phyloP scores from a whole-genome alignment of 805 yeast genomes.

The Wickerhamomyces alni region DNA sequence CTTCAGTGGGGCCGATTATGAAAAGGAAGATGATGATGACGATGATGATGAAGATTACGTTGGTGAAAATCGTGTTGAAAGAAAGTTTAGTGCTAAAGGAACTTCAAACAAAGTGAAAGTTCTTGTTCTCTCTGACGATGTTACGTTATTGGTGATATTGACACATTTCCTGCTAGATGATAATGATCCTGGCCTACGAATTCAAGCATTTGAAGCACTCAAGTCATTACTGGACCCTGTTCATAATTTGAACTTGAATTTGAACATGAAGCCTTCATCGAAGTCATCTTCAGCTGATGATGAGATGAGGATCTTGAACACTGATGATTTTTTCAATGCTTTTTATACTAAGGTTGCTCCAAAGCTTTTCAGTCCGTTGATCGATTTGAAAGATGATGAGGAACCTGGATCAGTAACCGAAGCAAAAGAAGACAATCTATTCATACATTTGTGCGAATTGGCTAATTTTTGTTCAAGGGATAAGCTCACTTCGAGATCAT shows the following conservation, averaged over 20 bases:
- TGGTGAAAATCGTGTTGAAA: slow-evolving; percentile 11
- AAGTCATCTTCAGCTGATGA: slow-evolving; percentile 12
- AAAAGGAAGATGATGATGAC: not conserved
- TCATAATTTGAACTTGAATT: too few species aligned
- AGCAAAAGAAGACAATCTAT: slow-evolving; percentile 33
- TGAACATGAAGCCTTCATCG: too few species aligned
- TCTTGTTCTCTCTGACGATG: slow-evolving; percentile 41
- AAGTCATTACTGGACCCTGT: slow-evolving; percentile 58
- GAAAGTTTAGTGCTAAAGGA: not conserved
- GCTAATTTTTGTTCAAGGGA: slow-evolving; percentile 60
- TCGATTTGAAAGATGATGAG: slow-evolving; percentile 22
- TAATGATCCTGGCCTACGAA: slow-evolving; percentile 62
- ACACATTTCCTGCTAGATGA: slow-evolving; percentile 58
- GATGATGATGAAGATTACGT: slow-evolving; percentile 13
- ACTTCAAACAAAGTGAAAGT: slow-evolving; percentile 1
- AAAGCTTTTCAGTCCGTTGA: slow-evolving; percentile 42
- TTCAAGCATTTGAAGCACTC: slow-evolving; percentile 81
- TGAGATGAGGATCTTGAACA: slow-evolving; percentile 27
- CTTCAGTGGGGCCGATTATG: not conserved
- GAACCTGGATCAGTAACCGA: slow-evolving; percentile 2
- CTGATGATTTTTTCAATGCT: slow-evolving; percentile 43
- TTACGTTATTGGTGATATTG: slow-evolving; percentile 50
- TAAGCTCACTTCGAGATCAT: slow-evolving; percentile 47
- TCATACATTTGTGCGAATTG: slow-evolving; percentile 63
- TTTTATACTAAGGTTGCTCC: slow-evolving; percentile 65